Percentiles rank a stretch among this genome's conserved stretches.
Conservation (phyloP, 179 eudicot species). For the Silene coronaria region DNA sequence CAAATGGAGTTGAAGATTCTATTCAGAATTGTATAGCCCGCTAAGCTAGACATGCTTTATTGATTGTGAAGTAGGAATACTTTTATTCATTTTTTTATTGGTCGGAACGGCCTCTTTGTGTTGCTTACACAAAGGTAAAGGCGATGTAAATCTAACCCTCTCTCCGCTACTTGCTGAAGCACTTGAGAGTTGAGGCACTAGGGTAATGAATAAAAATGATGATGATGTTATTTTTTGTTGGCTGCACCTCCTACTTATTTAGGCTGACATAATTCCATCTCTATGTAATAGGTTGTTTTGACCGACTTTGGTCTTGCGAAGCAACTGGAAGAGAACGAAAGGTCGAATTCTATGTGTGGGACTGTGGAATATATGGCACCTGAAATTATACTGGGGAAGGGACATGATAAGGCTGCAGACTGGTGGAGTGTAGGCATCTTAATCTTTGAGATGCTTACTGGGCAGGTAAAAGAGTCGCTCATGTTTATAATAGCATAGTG, state of each 20-base stretch:
- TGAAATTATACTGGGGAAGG: slow-evolving; percentile 81
- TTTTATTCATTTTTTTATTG: neutral
- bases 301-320: slow-evolving; percentile 92
- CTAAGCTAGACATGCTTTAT: neutral
- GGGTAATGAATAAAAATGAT: neutral
- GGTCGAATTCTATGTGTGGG: slow-evolving; percentile 84
- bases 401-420: slow-evolving; percentile 88
- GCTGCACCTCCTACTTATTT: neutral
- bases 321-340: slow-evolving; percentile 63
- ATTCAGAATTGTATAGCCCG: neutral
- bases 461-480: slow-evolving; percentile 41
- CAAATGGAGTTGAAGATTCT: neutral
- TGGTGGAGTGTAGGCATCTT: slow-evolving; percentile 96
- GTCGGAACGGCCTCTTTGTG: neutral
- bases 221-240: neutral
- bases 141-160: neutral
- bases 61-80: neutral
- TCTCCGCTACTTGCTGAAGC: neutral
- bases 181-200: neutral
- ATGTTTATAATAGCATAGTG: neutral
- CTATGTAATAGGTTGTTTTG: slow-evolving; percentile 51
- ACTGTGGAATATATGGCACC: slow-evolving; percentile 93
- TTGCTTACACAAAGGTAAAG: neutral
- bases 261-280: slow-evolving; percentile 9
- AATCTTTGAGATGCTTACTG: slow-evolving; percentile 88